Percentiles rank a stretch among this genome's conserved stretches.
Evolutionary conservation across 208 protist species (phyloP).

Genomic region (Wallacemonas sp.): DNA sequence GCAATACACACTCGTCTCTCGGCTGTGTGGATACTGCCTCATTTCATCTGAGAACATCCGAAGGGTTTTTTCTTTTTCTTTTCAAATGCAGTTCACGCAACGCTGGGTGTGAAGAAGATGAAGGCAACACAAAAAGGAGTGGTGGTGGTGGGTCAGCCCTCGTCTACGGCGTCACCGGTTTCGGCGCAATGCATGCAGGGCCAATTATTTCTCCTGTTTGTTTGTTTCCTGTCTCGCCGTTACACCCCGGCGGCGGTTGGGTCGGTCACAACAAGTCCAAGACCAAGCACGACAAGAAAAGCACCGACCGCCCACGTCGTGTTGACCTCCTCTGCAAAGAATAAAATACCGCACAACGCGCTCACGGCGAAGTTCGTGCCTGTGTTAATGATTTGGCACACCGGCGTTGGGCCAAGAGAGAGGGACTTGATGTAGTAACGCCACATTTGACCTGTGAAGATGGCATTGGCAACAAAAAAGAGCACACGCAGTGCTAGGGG

Average conservation of each 20-base stretch:
- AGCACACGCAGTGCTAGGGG: slow-evolving; percentile 29
- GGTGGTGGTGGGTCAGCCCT: no score
- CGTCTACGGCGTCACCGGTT: no score
- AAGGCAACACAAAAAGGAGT: no score
- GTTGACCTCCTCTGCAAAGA: slow-evolving; percentile 79
- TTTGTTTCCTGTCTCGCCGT: no score
- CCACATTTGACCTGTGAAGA: slow-evolving; percentile 86
- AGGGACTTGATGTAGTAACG: slow-evolving; percentile 83
- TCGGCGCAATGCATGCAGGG: background rate
- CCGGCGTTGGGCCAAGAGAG: slow-evolving; percentile 74
- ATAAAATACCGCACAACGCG: slow-evolving; percentile 61
- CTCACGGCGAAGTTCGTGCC: slow-evolving; percentile 83
- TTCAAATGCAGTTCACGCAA: background rate
- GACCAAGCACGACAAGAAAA: slow-evolving; percentile 59
- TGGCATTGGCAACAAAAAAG: slow-evolving; percentile 52
- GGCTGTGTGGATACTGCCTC: no score
- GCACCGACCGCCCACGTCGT: slow-evolving; percentile 63
- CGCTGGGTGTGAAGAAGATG: background rate
- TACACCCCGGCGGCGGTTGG: no score
- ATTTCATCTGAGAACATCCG: no score
- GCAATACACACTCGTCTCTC: no score
- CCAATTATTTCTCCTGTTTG: background rate
- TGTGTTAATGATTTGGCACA: slow-evolving; percentile 84
- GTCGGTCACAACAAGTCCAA: slow-evolving; percentile 73
- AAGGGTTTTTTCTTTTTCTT: slow-evolving; percentile 1